These are phyloP conservation scores for Petrea volubilis DNA, from an alignment of 257 asterid species.

Conservation along the genomic window DNA sequence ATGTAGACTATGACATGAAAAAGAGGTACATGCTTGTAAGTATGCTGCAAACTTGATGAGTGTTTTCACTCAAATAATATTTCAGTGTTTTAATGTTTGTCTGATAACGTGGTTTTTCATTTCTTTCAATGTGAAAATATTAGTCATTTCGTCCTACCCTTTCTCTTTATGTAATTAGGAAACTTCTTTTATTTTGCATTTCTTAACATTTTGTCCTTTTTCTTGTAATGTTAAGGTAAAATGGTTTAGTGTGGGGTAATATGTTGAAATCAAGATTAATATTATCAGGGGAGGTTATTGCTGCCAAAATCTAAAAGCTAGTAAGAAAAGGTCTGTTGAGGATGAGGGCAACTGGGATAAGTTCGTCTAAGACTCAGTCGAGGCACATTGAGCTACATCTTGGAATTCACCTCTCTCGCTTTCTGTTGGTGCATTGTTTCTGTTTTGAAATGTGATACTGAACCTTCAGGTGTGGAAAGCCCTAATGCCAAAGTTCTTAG, in stretches of 20 bases:
- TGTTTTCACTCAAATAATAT: slow-evolving; percentile 13
- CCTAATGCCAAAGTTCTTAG: not conserved
- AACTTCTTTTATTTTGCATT: not conserved
- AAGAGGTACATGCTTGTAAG: slow-evolving; percentile 88
- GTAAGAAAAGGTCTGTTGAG: not conserved
- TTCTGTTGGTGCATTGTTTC: not conserved
- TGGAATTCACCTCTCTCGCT: not conserved
- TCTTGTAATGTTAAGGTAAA: not conserved
- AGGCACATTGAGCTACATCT: not conserved
- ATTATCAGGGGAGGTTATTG: not conserved
- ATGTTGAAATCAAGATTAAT: not conserved
- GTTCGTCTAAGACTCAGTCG: not conserved
- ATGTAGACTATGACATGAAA: slow-evolving; percentile 83
- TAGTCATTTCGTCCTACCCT: not conserved
- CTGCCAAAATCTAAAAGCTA: not conserved
- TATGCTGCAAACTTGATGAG: slow-evolving; percentile 31
- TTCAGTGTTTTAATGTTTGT: not conserved
- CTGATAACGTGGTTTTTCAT: not conserved
- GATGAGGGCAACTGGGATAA: not conserved
- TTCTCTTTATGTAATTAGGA: not conserved
- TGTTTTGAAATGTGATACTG: not conserved
- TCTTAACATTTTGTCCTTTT: not conserved
- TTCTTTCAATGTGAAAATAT: not conserved
- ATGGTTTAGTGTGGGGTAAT: not conserved
- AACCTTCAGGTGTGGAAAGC: not conserved